Base-by-base conservation (phyloP, 2,329 filamentous ascomycete genomes). In the Keithomyces neogunnii region DNA sequence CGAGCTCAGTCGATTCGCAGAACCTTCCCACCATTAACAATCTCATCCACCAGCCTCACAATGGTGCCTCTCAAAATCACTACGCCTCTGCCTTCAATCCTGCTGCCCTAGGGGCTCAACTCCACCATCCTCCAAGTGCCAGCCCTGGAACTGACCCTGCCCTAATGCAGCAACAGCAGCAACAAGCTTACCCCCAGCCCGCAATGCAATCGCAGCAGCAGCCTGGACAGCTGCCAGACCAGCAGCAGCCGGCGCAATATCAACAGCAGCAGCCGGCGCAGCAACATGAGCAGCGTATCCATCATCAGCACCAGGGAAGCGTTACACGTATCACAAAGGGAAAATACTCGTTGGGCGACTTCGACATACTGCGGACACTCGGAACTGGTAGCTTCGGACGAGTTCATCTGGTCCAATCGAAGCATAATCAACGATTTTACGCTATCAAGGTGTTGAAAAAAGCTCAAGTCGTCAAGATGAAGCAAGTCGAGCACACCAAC, bases 401-500 rank as follows among this genome's bases (percentile, higher is more conserved):
- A 59, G 93, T 99, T 44, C 93, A 99, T 67, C 76, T 99, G 54
- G 93, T 97, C 49, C 93, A 97, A 73, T 96, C 91, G 58, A 93
- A 91, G 71, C 93, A 99, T 73, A 99, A 99, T 70, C 88, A 95
- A 72, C 85, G 93, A 55, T 99, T 91, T 76, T 99, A 99, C 72
- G 93, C 93, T 45, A 86, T 99, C 71, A 99, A 99, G 74, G 93
- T 99, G 58, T 74, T 99, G 71, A 99, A 99, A 71, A 99, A 99
- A 79, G 85, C 85, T 47, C 93, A 99, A 73, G 92, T 99, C 50
- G 90, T 99, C 69, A 96, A 96, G 76, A 97, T 99, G 93, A 99
- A 99, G 81, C 93, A 99, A 72, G 90, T 99, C 54, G 93, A 99
- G 72, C 93, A 99, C 73, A 99, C 93, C 59, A 99, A 99, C 65